These are phyloP conservation scores for Suhomyces chickasaworum DNA, from an alignment of 1,139 yeast genomes.

Conservation along the genomic window DNA sequence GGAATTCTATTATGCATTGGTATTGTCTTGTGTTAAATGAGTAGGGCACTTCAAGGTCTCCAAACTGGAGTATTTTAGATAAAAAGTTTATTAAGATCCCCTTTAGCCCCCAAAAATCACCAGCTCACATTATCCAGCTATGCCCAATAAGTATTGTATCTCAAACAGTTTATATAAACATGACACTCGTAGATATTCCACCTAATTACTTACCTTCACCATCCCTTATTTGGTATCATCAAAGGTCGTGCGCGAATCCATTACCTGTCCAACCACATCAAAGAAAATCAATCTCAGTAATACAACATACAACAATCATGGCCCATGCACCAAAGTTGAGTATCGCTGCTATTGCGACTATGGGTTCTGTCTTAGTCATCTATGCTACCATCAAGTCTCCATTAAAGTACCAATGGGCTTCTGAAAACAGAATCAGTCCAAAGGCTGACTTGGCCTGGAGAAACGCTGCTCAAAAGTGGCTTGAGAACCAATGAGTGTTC, in stretches of 20 bases:
- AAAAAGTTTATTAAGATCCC: too few relatives aligned
- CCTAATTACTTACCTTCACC: background rate
- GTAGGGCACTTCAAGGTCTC: too few relatives aligned
- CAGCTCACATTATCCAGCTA: too few relatives aligned
- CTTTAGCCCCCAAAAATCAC: too few relatives aligned
- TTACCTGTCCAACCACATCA: conserved; percentile 29
- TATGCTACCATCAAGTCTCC: conserved; percentile 48
- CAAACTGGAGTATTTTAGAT: too few relatives aligned
- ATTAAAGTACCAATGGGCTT: conserved; percentile 44
- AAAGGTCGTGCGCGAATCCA: conserved; percentile 18
- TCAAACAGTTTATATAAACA: too few relatives aligned
- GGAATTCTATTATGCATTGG: too few relatives aligned
- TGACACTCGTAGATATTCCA: too few relatives aligned
- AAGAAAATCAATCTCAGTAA: conserved; percentile 19
- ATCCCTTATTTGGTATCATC: background rate
- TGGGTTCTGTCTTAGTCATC: conserved; percentile 47
- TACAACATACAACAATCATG: conserved; percentile 22
- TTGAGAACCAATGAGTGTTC: conserved; percentile 30
- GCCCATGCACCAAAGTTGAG: conserved; percentile 48
- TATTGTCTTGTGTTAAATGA: too few relatives aligned
- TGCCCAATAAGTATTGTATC: too few relatives aligned
- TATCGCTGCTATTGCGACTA: conserved; percentile 45
- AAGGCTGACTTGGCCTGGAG: conserved; percentile 58
- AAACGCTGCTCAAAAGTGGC: conserved; percentile 51
- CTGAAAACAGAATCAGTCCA: conserved; percentile 49